Evolutionary conservation across 257 asterid genomes (phyloP).

Genomic region (Perilla frutescens): DNA sequence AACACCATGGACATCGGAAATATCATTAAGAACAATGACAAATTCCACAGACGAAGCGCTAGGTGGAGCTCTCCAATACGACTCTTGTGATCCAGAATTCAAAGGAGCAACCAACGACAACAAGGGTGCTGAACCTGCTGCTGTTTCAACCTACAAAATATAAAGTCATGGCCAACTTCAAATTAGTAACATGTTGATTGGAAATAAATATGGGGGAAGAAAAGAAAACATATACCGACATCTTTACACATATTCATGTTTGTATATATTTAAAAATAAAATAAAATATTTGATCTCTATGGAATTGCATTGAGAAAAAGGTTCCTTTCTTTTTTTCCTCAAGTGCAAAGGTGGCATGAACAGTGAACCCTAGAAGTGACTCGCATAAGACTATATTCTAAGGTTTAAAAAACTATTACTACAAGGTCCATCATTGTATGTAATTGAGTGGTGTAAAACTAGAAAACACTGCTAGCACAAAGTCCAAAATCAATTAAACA

Average conservation of each 20-base stretch:
- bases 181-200: slow-evolving; percentile 32
- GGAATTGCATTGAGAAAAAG: slow-evolving; percentile 10
- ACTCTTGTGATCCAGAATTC: slow-evolving; percentile 66
- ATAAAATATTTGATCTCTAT: slow-evolving; percentile 27
- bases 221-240: slow-evolving; percentile 8
- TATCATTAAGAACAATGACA: slow-evolving; percentile 74
- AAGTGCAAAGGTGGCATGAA: slow-evolving; percentile 30
- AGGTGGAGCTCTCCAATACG: slow-evolving; percentile 92
- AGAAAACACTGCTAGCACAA: slow-evolving; percentile 18
- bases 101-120: slow-evolving; percentile 81
- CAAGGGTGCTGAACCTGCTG: slow-evolving; percentile 86
- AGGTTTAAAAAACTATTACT: slow-evolving; percentile 7
- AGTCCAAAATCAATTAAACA: slow-evolving; percentile 10
- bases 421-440: neutral
- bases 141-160: slow-evolving; percentile 78
- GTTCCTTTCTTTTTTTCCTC: slow-evolving; percentile 12
- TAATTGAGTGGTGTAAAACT: neutral
- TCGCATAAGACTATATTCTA: neutral
- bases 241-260: neutral
- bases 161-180: slow-evolving; percentile 28
- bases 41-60: slow-evolving; percentile 77
- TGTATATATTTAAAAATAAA: neutral
- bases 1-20: slow-evolving; percentile 91
- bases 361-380: slow-evolving; percentile 10
- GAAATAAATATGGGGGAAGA: slow-evolving; percentile 5